Conservation (phyloP, 192 early-diverging fungal genomes). For the Tieghemiomyces parasiticus region DNA sequence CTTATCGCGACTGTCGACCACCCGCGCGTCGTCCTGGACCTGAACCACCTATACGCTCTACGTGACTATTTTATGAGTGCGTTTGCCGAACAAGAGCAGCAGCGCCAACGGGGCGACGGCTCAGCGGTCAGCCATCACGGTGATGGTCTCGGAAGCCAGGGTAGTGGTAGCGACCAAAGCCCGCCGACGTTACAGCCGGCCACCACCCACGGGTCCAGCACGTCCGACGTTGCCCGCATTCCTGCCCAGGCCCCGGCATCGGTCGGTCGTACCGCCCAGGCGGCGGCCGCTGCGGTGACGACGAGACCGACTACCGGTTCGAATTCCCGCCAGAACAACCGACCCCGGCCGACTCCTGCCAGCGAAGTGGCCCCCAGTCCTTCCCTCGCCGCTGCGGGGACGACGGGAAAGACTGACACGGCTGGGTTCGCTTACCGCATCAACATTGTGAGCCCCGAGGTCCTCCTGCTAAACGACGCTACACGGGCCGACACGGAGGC, state of each 20-base stretch:
- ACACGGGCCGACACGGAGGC: constrained; percentile 60
- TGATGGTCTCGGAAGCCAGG: too few relatives aligned
- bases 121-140: too few relatives aligned
- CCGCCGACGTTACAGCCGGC: too few relatives aligned
- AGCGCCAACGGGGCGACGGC: constrained; percentile 1
- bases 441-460: constrained; percentile 64
- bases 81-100: constrained; percentile 19
- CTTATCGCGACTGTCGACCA: constrained; percentile 62
- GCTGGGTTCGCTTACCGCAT: constrained; percentile 54
- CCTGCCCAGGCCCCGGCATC: background rate
- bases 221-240: background rate
- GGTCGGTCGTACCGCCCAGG: background rate
- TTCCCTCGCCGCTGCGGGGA: too few relatives aligned
- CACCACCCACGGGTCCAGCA: background rate
- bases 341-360: background rate
- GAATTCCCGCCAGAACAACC: background rate
- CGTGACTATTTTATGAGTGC: constrained; percentile 59
- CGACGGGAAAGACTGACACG: too few relatives aligned
- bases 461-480: constrained; percentile 72
- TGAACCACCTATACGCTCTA: constrained; percentile 75
- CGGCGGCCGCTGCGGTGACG: too few relatives aligned
- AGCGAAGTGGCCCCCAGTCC: background rate
- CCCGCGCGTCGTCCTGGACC: constrained; percentile 67
- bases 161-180: background rate
- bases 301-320: too few relatives aligned